Conservation (phyloP, 352 stramenopile genomes). For the Pythium graminicola region DNA sequence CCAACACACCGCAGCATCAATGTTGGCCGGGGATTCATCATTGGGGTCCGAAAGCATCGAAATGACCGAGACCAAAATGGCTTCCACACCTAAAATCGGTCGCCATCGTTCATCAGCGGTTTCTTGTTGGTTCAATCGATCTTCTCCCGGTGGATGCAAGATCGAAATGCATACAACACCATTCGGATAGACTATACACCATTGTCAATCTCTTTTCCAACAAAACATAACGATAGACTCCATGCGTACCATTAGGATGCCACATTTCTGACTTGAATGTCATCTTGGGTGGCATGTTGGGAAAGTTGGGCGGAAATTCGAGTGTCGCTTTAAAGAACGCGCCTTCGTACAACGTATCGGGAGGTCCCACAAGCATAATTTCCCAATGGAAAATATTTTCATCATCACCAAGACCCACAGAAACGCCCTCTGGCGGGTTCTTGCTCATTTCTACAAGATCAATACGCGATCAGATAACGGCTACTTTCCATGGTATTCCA, state of each 20-base stretch:
- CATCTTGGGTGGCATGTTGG: conserved; percentile 98
- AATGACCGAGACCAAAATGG: conserved; percentile 95
- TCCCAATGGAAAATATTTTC: conserved; percentile 99
- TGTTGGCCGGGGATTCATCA: conserved; percentile 99
- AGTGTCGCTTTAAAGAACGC: conserved; percentile 98
- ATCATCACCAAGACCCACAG: conserved; percentile 95
- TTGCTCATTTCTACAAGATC: conserved; percentile 91
- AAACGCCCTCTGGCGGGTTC: conserved; percentile 98
- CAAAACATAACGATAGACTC: neutral
- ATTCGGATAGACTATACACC: conserved; percentile 96
- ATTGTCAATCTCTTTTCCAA: neutral
- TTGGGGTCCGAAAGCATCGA: conserved; percentile 99
- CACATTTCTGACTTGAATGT: conserved; percentile 99
- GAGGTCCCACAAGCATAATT: conserved; percentile 95
- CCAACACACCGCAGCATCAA: conserved; percentile 94
- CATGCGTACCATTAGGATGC: conserved; percentile 94
- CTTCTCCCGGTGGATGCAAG: conserved; percentile 97
- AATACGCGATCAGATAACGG: neutral
- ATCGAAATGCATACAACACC: conserved; percentile 99
- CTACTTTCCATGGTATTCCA: no score
- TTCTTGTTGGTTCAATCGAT: conserved; percentile 97
- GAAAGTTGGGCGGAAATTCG: conserved; percentile 97
- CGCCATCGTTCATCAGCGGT: conserved; percentile 97
- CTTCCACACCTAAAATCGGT: conserved; percentile 96
- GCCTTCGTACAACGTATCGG: conserved; percentile 93